Base-by-base conservation (phyloP, 108 stramenopile species). In the Craspedostauros australis region DNA sequence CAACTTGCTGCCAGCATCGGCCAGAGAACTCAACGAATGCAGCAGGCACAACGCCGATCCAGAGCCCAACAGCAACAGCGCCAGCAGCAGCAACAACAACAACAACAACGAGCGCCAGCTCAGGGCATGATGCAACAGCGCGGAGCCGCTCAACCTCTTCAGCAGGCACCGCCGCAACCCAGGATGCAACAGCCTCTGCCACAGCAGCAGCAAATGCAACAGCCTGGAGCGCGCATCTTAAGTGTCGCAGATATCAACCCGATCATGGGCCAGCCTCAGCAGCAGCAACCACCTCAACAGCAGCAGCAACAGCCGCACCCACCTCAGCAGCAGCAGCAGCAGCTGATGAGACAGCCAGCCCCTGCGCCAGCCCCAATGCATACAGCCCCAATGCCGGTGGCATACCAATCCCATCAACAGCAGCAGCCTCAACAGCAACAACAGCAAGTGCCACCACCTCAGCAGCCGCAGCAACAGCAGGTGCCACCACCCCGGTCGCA, bases 1-100 rank as follows among this genome's bases (percentile, higher is more conserved):
- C 80, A 88, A 43, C 64, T 97, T 15, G 96, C 96, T 2, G 84
- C 93, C 56, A 84, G 74, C 54, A 94, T 95, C 60, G 93, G 95
- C 7, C 82, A 82, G 75, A 92, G 86, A 43, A 84, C 88, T 23
- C 85, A 84, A 57, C 53, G 66, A 39, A 68, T 82, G 57, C 79
- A 80, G 46, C 80, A 80, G 46, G 53, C 37, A 12, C 80, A 79
- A 49, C 75, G 63, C 40, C 50, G 54, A 9, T 40, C 45, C 34
- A 24, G 40, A 33, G 57, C 56, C 15, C 65, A 65, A 39, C 62
- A 64, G 31, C 53, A 60, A 23, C 64, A 61, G 34, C 52, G 39
- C 42, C 62, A 60, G 21, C 60, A 27, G 20, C 61, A 60, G 36
- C 64, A 44, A 36, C 73, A 71, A 27, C 59, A 66, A 12, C 60